Evolutionary conservation across 169 alveolate genomes (phyloP).

Genomic region (Amoebophrya sp.): DNA sequence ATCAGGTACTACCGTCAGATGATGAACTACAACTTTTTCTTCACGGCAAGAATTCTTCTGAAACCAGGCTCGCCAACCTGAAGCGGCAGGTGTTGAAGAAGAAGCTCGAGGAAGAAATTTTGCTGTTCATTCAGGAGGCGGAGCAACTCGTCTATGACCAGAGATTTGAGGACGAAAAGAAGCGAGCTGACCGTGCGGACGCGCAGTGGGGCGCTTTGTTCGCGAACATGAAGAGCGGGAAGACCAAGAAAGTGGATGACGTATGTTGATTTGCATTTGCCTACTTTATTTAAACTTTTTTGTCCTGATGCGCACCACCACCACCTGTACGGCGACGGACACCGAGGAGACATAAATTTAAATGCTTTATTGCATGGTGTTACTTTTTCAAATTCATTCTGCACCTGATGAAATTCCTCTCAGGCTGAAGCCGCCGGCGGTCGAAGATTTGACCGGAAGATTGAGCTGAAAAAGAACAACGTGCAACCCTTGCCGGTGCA

Average conservation of each 20-base stretch:
- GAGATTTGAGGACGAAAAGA: background rate
- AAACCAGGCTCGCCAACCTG: background rate
- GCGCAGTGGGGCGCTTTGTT: background rate
- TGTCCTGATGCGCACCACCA: too few species aligned
- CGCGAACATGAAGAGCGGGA: background rate
- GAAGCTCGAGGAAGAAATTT: background rate
- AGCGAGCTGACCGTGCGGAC: background rate
- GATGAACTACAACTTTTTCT: background rate
- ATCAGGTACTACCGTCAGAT: background rate
- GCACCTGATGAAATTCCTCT: too few species aligned
- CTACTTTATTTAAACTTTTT: too few species aligned
- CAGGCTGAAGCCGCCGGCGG: too few species aligned
- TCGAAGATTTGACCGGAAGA: too few species aligned
- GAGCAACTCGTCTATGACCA: background rate
- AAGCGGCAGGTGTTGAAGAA: background rate
- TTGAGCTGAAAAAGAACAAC: too few species aligned
- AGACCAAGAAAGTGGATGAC: background rate
- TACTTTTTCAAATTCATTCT: too few species aligned
- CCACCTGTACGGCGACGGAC: too few species aligned
- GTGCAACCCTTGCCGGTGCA: too few species aligned
- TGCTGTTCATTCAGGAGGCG: background rate
- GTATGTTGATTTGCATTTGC: too few species aligned
- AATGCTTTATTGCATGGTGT: too few species aligned
- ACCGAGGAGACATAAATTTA: too few species aligned
- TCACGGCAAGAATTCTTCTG: background rate